Percentiles rank a stretch among this genome's conserved stretches.
Evolutionary conservation across 305 asterid genomes (phyloP).

Genomic region (Lippia alba): DNA sequence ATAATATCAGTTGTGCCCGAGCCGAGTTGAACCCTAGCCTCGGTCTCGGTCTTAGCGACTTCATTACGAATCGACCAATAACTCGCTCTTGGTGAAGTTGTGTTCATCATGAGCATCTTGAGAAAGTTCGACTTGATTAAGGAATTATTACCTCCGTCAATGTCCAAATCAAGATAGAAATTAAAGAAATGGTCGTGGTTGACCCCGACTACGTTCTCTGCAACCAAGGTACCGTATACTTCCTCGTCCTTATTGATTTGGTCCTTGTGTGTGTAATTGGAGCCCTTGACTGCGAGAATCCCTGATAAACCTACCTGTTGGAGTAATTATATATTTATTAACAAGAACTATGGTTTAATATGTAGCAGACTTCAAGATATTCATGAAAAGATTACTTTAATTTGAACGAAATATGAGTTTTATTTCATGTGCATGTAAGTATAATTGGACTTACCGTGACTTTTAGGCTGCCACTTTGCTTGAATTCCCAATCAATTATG

Average conservation of each 20-base stretch:
- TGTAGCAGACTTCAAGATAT: too few relatives aligned
- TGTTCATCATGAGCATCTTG: neutral
- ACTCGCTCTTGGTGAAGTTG: constrained; percentile 50
- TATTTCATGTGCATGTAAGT: neutral
- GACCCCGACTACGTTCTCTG: constrained; percentile 46
- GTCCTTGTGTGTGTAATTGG: constrained; percentile 38
- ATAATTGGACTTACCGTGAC: constrained; percentile 38
- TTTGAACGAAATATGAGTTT: neutral
- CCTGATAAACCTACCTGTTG: constrained; percentile 49
- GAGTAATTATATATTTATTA: neutral
- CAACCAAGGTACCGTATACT: constrained; percentile 54
- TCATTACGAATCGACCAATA: constrained; percentile 52
- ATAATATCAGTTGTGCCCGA: constrained; percentile 38
- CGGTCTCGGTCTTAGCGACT: constrained; percentile 51
- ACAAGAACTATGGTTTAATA: neutral
- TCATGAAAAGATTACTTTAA: neutral
- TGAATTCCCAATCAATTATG: constrained; percentile 64
- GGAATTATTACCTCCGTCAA: constrained; percentile 57
- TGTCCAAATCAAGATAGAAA: constrained; percentile 54
- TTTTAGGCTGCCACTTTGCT: constrained; percentile 52
- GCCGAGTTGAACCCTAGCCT: constrained; percentile 43
- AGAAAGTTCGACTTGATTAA: constrained; percentile 38
- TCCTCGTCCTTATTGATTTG: constrained; percentile 45
- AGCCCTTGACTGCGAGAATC: constrained; percentile 46
- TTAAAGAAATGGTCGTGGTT: constrained; percentile 57